phyloP scores from a whole-genome alignment of 225 moss, liverwort and hornwort genomes.

The Marchantia paleacea region DNA sequence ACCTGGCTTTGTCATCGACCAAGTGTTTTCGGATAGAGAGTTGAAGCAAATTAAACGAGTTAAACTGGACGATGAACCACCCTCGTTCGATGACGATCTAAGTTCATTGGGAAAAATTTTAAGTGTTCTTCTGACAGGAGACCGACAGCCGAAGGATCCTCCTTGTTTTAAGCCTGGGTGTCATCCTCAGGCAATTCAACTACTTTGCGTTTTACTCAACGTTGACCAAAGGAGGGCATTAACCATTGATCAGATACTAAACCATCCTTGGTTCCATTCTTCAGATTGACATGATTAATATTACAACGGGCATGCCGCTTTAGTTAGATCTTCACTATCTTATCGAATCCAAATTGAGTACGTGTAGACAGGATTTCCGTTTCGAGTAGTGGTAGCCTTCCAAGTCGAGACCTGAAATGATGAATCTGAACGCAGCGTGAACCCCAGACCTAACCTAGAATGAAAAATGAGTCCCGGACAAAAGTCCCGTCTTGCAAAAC shows the following conservation, averaged over 20 bases:
- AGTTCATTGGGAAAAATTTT: neutral
- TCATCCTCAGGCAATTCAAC: neutral
- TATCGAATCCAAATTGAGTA: no score
- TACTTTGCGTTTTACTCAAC: neutral
- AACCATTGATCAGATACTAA: neutral
- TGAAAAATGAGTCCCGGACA: no score
- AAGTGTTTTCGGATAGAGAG: neutral
- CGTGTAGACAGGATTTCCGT: no score
- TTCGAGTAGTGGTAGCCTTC: no score
- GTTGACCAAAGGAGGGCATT: neutral
- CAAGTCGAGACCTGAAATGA: no score
- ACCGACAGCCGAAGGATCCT: neutral
- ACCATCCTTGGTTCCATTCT: neutral
- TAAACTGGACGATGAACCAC: neutral
- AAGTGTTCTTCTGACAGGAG: neutral
- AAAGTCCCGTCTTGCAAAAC: no score
- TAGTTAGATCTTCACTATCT: no score
- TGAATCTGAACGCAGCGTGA: no score
- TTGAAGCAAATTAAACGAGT: neutral
- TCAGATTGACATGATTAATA: no score
- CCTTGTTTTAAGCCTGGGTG: neutral
- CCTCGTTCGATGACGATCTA: neutral
- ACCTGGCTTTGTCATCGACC: neutral
- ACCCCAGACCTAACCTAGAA: no score
- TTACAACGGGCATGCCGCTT: no score